Percentiles rank a stretch among this genome's conserved stretches.
Conservation (phyloP, 208 protist genomes). For the Trichomonas vaginalis region DNA sequence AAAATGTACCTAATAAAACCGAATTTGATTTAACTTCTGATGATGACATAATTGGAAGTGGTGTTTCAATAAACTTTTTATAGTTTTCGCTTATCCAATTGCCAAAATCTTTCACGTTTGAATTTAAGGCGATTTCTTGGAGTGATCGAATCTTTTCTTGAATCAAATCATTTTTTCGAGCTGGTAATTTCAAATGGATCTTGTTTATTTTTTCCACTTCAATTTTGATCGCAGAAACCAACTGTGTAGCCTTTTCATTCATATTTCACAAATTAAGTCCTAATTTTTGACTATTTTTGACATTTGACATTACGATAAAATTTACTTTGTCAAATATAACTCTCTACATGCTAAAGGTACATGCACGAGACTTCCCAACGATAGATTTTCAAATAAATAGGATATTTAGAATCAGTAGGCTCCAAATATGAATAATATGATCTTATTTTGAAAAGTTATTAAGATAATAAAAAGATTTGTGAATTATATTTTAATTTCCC, state of each 20-base stretch:
- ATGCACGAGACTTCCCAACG: too few relatives aligned
- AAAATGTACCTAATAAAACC: not conserved
- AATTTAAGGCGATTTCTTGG: not conserved
- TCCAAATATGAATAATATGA: too few relatives aligned
- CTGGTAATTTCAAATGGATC: not conserved
- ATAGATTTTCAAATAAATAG: too few relatives aligned
- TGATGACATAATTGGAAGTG: not conserved
- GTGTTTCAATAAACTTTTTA: not conserved
- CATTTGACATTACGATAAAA: too few relatives aligned
- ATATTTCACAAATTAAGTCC: too few relatives aligned
- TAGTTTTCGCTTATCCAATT: not conserved
- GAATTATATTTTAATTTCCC: too few relatives aligned
- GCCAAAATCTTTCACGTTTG: not conserved
- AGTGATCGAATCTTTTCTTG: not conserved
- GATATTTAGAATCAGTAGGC: too few relatives aligned
- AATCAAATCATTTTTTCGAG: not conserved
- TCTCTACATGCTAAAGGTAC: too few relatives aligned
- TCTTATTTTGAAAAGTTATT: too few relatives aligned
- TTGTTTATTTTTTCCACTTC: not conserved
- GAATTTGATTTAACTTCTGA: not conserved
- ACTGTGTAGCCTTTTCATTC: not conserved
- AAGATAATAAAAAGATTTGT: too few relatives aligned
- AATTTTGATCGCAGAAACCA: not conserved
- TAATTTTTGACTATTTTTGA: too few relatives aligned
- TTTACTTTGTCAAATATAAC: too few relatives aligned